These are phyloP conservation scores for Pichia sp. DNA, from an alignment of 1,139 yeast species.

Conservation along the genomic window DNA sequence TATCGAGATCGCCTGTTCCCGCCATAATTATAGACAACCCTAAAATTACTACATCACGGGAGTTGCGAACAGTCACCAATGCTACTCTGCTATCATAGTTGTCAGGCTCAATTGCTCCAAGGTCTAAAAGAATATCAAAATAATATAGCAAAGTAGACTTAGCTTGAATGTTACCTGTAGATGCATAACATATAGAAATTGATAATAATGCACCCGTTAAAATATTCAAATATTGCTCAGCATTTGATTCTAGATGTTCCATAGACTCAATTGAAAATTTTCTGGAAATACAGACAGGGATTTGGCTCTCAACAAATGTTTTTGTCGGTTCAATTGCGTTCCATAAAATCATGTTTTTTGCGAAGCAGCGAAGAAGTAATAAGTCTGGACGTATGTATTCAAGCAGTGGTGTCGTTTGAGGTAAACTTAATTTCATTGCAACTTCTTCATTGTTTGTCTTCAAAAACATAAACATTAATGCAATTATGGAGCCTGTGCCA, in stretches of 20 bases:
- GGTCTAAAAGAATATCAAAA: slow-evolving; percentile 53
- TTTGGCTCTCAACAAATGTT: slow-evolving; percentile 54
- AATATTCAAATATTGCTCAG: slow-evolving; percentile 55
- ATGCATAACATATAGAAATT: slow-evolving; percentile 70
- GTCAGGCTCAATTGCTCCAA: slow-evolving; percentile 38
- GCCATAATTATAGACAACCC: slow-evolving; percentile 75
- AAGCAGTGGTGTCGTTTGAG: slow-evolving; percentile 50
- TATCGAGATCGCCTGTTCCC: slow-evolving; percentile 82
- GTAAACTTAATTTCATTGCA: slow-evolving; percentile 59
- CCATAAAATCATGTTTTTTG: slow-evolving; percentile 76
- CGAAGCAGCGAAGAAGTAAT: slow-evolving; percentile 58
- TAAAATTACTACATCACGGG: slow-evolving; percentile 54
- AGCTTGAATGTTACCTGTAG: slow-evolving; percentile 50
- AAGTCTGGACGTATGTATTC: slow-evolving; percentile 81
- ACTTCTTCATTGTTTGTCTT: slow-evolving; percentile 54
- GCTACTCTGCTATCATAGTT: slow-evolving; percentile 59
- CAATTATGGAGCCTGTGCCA: slow-evolving; percentile 73
- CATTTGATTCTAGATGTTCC: slow-evolving; percentile 46
- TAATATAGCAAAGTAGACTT: slow-evolving; percentile 51
- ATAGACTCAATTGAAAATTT: slow-evolving; percentile 21
- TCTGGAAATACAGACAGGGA: slow-evolving; percentile 34
- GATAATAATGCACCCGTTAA: slow-evolving; percentile 73
- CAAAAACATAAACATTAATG: slow-evolving; percentile 66
- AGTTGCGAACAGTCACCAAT: slow-evolving; percentile 44
- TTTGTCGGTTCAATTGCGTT: slow-evolving; percentile 41